Base-by-base conservation (phyloP, 768 basidiomycete species). In the Royoungia palumana region DNA sequence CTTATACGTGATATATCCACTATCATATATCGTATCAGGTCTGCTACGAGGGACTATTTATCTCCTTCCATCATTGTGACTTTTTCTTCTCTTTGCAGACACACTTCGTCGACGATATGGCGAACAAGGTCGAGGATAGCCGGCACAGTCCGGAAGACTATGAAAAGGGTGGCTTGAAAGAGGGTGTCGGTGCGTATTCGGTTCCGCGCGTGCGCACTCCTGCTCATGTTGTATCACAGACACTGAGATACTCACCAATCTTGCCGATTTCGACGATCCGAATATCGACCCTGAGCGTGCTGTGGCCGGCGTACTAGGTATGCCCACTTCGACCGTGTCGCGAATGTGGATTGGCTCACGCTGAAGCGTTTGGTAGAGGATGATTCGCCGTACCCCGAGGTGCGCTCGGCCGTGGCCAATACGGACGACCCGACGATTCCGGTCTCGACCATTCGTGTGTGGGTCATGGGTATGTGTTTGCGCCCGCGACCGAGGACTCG, bases 321-420 rank as follows among this genome's bases (percentile, higher is more conserved):
- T 42, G 44, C 6, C 11, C 35, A 4, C 3, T 25, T 20, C 5
- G n/a, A 16, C 4, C 3, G 24, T 16, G 7, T 30, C 12, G 30
- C 22, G 12, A 14, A 9, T 19, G 13, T 38, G 17, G 27, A 24
- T 3, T 8, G 3, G 73, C 67, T 58, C 16, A 50, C 9, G 3
- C 7, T 34, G 12, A 14, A n/a, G n/a, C n/a, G 13, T 5, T 36
- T 16, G 24, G 7, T 46, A 73, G 77, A 78, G 61, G 85, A 90
- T 55, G 48, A 49, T 38, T 49, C 48, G 9, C 48, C 48, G 9
- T 92, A 92, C 62, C 86, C 87, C 20, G 89, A 91, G 66, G 87
- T 89, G 20, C 80, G 87, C 42, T 82, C 85, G 4, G 85, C 87
- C 12, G 86, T 88, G 13, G 81, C 83, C 21, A 87, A 85, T 63